These are phyloP conservation scores for Heterococcus sp. DNA, from an alignment of 108 stramenopile genomes.

Conservation along the genomic window DNA sequence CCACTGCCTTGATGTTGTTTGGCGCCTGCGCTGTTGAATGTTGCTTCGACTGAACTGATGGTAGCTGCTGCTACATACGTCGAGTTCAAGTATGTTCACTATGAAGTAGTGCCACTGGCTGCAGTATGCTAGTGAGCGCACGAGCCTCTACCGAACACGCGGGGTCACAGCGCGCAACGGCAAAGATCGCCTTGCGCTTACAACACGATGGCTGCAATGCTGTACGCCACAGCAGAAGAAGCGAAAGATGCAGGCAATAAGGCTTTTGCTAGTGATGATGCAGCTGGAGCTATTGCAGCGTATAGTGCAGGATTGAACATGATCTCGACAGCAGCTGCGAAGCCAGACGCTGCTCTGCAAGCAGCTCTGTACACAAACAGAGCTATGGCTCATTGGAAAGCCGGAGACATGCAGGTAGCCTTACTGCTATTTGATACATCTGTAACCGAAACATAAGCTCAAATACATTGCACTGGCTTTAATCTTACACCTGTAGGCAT, in stretches of 20 bases:
- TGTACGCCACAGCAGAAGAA: background rate
- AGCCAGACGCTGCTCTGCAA: background rate
- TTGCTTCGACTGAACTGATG: no score
- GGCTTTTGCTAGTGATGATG: background rate
- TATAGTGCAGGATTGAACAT: background rate
- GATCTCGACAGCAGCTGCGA: background rate
- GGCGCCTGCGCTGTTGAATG: no score
- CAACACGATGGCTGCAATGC: background rate
- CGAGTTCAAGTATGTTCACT: no score
- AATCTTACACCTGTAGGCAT: no score
- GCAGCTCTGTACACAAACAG: background rate
- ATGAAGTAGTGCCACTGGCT: no score
- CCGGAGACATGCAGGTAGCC: background rate
- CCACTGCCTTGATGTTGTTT: no score
- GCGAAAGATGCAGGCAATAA: background rate
- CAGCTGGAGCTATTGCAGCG: background rate
- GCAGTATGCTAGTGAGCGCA: background rate
- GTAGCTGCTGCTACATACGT: no score
- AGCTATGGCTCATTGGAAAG: background rate
- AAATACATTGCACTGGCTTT: no score
- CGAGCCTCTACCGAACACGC: background rate
- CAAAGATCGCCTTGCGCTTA: background rate
- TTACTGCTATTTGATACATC: background rate
- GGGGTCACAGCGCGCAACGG: background rate
- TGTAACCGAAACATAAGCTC: no score